A percentile compares a stretch with the other conserved stretches of the same genome.
phyloP scores from a whole-genome alignment of 1,284 basidiomycete species.

The Vanrija sp. region DNA sequence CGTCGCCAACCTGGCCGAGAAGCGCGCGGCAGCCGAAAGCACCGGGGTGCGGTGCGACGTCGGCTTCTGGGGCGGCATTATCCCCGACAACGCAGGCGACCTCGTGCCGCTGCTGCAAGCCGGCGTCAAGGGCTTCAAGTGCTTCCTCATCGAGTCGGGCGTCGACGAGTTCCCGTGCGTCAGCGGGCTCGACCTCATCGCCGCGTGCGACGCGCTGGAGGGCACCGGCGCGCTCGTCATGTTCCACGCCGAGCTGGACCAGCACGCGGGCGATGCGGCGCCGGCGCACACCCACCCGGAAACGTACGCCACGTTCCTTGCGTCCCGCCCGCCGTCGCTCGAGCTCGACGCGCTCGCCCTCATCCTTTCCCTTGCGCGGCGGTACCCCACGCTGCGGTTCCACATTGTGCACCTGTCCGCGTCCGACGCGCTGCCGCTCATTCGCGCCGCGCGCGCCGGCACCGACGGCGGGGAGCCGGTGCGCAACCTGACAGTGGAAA shows the following conservation, averaged over 20 bases:
- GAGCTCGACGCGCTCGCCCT: slow-evolving; percentile 73
- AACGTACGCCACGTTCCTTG: slow-evolving; percentile 72
- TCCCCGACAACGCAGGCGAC: slow-evolving; percentile 69
- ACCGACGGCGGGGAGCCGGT: slow-evolving; percentile 47
- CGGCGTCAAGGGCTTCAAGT: slow-evolving; percentile 91
- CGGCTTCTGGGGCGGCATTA: slow-evolving; percentile 91
- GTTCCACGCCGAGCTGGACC: slow-evolving; percentile 85
- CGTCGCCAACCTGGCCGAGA: slow-evolving; percentile 64
- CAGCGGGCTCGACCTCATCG: slow-evolving; percentile 61
- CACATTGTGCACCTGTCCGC: slow-evolving; percentile 93
- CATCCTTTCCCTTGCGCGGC: slow-evolving; percentile 61
- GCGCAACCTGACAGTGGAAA: slow-evolving; percentile 74
- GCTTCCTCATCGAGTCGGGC: slow-evolving; percentile 88
- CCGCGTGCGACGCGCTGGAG: slow-evolving; percentile 58
- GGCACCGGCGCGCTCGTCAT: slow-evolving; percentile 65
- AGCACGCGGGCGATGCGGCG: slow-evolving; percentile 8
- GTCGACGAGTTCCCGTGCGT: slow-evolving; percentile 95
- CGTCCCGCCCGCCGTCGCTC: slow-evolving; percentile 70
- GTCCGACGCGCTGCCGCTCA: slow-evolving; percentile 67
- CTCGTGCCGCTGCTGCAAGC: slow-evolving; percentile 59
- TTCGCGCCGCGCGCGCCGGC: slow-evolving; percentile 62
- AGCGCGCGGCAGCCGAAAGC: slow-evolving; percentile 60
- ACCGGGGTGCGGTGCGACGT: slow-evolving; percentile 64
- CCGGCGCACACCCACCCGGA: background rate
- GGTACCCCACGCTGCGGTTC: slow-evolving; percentile 66